A percentile compares a stretch with the other conserved stretches of the same genome.
phyloP scores from a whole-genome alignment of 169 alveolate species.

The Cryptosporidium ubiquitum region DNA sequence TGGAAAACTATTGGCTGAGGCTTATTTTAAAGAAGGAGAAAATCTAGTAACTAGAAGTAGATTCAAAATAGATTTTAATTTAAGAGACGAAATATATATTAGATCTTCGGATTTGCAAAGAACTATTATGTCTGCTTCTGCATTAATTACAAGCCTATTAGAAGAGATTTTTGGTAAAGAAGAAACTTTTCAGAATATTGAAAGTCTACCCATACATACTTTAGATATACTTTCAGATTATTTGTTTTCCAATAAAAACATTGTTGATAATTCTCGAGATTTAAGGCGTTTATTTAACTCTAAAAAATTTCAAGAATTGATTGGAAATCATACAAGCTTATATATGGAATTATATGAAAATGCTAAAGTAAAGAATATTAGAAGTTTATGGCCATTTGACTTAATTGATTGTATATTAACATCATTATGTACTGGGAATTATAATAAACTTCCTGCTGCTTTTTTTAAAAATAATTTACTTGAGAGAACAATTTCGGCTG shows the following conservation, averaged over 20 bases:
- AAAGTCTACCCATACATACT: slow-evolving; percentile 23
- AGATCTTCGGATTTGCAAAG: slow-evolving; percentile 63
- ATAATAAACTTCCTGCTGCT: slow-evolving; percentile 4
- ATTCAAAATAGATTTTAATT: background rate
- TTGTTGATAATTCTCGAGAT: slow-evolving; percentile 1
- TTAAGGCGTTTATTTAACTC: background rate
- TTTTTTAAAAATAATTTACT: slow-evolving; percentile 28
- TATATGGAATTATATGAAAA: slow-evolving; percentile 4
- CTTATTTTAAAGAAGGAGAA: slow-evolving; percentile 6
- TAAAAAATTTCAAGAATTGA: background rate
- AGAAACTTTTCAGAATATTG: background rate
- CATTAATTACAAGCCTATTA: slow-evolving; percentile 32
- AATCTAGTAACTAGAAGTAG: slow-evolving; percentile 18
- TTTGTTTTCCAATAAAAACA: slow-evolving; percentile 46
- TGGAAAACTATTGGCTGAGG: slow-evolving; percentile 38
- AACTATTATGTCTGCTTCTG: slow-evolving; percentile 65
- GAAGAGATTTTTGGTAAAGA: slow-evolving; percentile 35
- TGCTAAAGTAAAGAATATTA: background rate
- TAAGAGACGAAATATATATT: slow-evolving; percentile 20
- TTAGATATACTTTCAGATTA: slow-evolving; percentile 39
- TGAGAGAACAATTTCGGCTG: slow-evolving; percentile 33
- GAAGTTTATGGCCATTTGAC: slow-evolving; percentile 33
- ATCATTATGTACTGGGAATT: slow-evolving; percentile 37
- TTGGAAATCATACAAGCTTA: slow-evolving; percentile 3
- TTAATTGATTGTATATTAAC: slow-evolving; percentile 36